phyloP scores from a whole-genome alignment of 345 rosid species.

The Iberis pinnata region DNA sequence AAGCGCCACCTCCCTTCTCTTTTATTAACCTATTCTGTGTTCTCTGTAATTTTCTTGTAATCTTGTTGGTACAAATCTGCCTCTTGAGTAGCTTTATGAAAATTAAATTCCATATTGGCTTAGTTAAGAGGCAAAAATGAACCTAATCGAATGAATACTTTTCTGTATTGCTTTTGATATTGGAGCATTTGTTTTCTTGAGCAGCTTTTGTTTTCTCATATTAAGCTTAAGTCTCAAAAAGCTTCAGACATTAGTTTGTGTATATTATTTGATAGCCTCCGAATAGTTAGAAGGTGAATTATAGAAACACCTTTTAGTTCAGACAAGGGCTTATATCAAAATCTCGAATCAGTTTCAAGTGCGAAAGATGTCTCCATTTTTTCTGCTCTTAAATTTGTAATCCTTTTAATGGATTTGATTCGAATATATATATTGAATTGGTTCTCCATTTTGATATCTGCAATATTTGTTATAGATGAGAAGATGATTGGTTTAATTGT shows the following conservation, averaged over 20 bases:
- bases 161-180: conserved; percentile 20
- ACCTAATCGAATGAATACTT: conserved; percentile 15
- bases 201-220: not conserved
- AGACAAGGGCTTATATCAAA: conserved; percentile 32
- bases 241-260: conserved; percentile 2
- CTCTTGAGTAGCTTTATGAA: conserved; percentile 32
- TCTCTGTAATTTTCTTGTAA: no score
- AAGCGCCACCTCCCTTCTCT: no score
- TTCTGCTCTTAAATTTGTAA: no score
- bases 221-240: conserved; percentile 14
- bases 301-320: conserved; percentile 27
- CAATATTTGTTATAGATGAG: no score
- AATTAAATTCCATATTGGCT: conserved; percentile 23
- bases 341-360: conserved; percentile 24
- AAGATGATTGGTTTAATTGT: no score
- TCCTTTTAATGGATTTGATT: no score
- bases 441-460: no score
- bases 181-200: not conserved
- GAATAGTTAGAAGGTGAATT: conserved; percentile 27
- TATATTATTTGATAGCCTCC: conserved; percentile 14
- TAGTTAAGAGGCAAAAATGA: conserved; percentile 29
- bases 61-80: no score
- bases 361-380: no score
- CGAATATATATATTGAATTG: no score
- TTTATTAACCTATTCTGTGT: no score